phyloP scores from a whole-genome alignment of 1,139 yeast species.

The Yamadazyma atmosphaerica region DNA sequence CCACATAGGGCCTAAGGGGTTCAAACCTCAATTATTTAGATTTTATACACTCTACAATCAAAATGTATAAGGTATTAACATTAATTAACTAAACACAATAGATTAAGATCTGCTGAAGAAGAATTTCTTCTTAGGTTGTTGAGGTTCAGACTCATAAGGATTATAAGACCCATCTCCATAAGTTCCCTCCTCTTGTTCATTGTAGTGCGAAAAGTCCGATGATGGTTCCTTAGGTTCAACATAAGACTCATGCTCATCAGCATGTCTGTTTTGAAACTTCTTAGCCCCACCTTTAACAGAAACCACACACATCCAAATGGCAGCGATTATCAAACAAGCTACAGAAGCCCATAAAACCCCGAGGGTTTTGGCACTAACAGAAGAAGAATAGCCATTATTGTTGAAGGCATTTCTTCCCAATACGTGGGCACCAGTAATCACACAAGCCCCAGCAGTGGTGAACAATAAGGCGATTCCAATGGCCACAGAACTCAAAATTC shows the following conservation, averaged over 20 bases:
- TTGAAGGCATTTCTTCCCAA: constrained; percentile 60
- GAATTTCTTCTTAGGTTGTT: constrained; percentile 5
- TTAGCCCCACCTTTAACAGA: constrained; percentile 14
- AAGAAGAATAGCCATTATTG: constrained; percentile 45
- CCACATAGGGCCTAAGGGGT: too few species aligned
- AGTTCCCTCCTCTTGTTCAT: constrained; percentile 6
- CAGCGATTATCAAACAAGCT: constrained; percentile 39
- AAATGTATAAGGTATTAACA: background rate
- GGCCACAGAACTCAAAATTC: constrained; percentile 23
- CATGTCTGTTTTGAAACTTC: constrained; percentile 7
- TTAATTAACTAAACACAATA: too few species aligned
- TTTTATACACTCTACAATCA: background rate
- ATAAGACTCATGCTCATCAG: constrained; percentile 14
- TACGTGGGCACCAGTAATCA: constrained; percentile 65
- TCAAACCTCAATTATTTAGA: too few species aligned
- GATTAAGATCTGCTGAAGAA: constrained; percentile 8
- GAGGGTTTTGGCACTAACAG: constrained; percentile 57
- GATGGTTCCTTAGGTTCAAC: constrained; percentile 13
- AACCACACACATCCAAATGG: constrained; percentile 17
- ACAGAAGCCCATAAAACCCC: constrained; percentile 68
- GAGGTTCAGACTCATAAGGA: constrained; percentile 4
- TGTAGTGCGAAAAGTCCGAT: constrained; percentile 11
- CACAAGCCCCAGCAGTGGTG: constrained; percentile 55
- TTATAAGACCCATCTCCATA: constrained; percentile 4
- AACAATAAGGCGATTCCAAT: constrained; percentile 49